phyloP scores from a whole-genome alignment of 257 asterid genomes.

The Prunella vulgaris region DNA sequence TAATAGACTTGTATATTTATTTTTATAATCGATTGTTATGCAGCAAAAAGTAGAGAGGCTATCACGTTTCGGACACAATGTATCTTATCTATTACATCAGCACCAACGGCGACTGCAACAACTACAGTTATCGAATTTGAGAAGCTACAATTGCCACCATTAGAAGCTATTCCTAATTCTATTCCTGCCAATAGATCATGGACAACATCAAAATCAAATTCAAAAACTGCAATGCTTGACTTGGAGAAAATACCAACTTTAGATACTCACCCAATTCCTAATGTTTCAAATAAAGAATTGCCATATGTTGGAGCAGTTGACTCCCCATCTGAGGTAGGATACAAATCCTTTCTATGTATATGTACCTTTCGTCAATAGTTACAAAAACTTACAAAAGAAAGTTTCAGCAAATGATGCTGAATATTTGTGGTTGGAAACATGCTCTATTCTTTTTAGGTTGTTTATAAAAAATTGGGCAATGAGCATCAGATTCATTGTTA shows the following conservation, averaged over 20 bases:
- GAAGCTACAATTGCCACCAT: constrained; percentile 53
- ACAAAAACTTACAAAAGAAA: background rate
- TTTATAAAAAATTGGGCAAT: background rate
- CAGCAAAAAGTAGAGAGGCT: constrained; percentile 75
- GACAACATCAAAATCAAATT: constrained; percentile 39
- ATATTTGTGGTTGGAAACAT: background rate
- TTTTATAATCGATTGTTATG: constrained; percentile 28
- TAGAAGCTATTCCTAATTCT: constrained; percentile 53
- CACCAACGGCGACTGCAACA: constrained; percentile 42
- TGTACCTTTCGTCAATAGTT: background rate
- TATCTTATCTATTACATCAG: constrained; percentile 55
- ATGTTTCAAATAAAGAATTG: constrained; percentile 50
- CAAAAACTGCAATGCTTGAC: constrained; percentile 47
- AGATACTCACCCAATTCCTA: constrained; percentile 49
- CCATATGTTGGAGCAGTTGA: constrained; percentile 41
- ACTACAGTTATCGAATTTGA: constrained; percentile 62
- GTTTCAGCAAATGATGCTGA: constrained; percentile 10
- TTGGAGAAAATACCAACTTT: constrained; percentile 56
- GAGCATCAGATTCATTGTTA: background rate
- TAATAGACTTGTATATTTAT: constrained; percentile 18
- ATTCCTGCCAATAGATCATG: constrained; percentile 51
- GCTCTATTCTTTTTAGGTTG: background rate
- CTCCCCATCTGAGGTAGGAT: constrained; percentile 61
- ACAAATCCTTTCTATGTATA: background rate
- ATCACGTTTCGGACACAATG: constrained; percentile 58